Percentiles rank a stretch among this genome's conserved stretches.
Conservation (phyloP, 129 eudicot species). For the Saposhnikovia divaricata region DNA sequence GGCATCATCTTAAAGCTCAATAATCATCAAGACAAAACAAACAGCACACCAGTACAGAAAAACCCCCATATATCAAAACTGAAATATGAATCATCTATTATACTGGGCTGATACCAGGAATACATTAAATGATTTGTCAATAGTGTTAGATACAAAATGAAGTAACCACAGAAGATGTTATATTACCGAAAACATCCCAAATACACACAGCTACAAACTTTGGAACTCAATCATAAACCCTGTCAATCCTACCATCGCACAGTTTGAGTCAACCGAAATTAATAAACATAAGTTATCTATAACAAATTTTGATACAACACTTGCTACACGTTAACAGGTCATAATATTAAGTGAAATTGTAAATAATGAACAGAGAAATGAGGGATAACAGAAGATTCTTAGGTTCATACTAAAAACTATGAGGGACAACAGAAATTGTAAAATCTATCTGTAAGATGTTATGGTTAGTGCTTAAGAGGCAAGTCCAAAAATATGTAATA, state of each 20-base stretch:
- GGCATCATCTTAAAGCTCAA: neutral
- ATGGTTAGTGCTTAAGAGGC: neutral
- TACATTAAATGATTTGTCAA: neutral
- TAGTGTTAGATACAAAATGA: neutral
- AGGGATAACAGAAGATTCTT: neutral
- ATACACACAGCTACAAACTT: neutral
- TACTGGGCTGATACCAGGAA: neutral
- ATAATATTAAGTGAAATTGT: neutral
- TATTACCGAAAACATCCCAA: neutral
- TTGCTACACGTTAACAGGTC: neutral
- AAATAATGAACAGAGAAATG: neutral
- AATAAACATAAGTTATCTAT: neutral
- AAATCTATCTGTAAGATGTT: neutral
- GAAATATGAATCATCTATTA: neutral
- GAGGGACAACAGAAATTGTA: neutral
- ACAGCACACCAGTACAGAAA: neutral
- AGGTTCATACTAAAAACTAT: neutral
- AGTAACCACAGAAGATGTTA: neutral
- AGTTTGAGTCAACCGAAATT: neutral
- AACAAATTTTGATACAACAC: neutral
- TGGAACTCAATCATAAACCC: neutral
- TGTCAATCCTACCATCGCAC: neutral
- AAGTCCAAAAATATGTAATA: neutral
- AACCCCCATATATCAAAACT: neutral
- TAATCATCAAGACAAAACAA: neutral